Percentiles rank a stretch among this genome's conserved stretches.
These are phyloP conservation scores for Penicillium sp. DNA, from an alignment of 2,329 filamentous ascomycete genomes.

Conservation along the genomic window DNA sequence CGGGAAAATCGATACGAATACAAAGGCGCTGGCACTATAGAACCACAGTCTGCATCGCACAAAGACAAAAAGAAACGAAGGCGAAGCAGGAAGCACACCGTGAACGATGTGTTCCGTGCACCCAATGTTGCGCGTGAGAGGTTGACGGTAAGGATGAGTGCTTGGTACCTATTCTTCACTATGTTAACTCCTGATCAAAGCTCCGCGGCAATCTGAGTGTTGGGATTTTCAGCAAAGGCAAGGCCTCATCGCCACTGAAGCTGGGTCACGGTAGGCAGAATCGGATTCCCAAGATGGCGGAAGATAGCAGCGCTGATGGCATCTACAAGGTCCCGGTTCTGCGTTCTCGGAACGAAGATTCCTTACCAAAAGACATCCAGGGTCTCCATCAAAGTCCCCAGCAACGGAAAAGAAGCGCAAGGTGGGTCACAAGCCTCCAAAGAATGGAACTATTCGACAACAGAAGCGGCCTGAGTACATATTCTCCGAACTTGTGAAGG, in stretches of 20 bases:
- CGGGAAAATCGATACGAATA: conserved; percentile 57
- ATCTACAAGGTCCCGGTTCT: conserved; percentile 12
- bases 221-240: conserved; percentile 40
- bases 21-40: conserved; percentile 20
- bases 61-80: conserved; percentile 26
- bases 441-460: not conserved
- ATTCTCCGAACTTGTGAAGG: not conserved
- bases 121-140: conserved; percentile 54
- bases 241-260: conserved; percentile 33
- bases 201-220: conserved; percentile 20
- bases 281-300: not conserved
- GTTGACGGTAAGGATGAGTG: conserved; percentile 49
- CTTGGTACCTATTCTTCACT: not conserved
- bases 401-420: not conserved
- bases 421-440: not conserved
- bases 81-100: conserved; percentile 33
- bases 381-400: not conserved
- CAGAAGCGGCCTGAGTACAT: not conserved
- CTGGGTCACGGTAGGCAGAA: conserved; percentile 15
- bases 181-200: conserved; percentile 13
- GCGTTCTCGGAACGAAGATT: conserved; percentile 28
- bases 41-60: conserved; percentile 2
- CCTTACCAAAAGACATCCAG: conserved; percentile 2
- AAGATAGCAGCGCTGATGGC: not conserved
- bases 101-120: conserved; percentile 60